Evolutionary conservation across 2,329 filamentous ascomycete species (phyloP), one percentile per base, ranked within the genome.

Genomic region (Sporothrix pallida): DNA sequence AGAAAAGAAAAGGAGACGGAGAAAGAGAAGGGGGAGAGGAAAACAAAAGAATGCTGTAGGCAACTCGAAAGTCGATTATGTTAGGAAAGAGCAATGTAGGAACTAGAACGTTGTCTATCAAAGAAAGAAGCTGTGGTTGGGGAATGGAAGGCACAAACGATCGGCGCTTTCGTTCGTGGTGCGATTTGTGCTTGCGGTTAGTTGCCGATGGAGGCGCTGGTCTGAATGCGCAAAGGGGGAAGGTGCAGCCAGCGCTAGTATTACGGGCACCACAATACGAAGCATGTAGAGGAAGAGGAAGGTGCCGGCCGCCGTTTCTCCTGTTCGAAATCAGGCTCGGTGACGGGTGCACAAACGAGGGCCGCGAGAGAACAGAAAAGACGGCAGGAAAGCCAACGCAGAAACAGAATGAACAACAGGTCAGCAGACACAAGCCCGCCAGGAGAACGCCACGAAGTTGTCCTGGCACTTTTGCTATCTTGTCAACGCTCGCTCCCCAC

Each of bases 61-160:
- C 48, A 52, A 52, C 8, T 50, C 42, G 42, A 20, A 10, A 52
- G 17, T 2, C 15, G 1, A 50, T 44, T n/a, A 37, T 37, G 23
- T 17, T 12, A 52, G 17, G 17, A 67, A 46, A 46, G 31, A 67
- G 5, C n/a, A 62, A 56, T 23, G 67, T 48, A 70, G 67, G 69
- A 48, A 37, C 68, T 20, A 70, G 50, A 48, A n/a, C 23, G 15
- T n/a, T 9, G 17, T 48, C 13, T 15, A 15, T 12, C 12, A 67
- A 15, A 48, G 62, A 67, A 37, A 46, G 42, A 71, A 46, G 20
- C 9, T 62, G 52, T 8, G 42, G 9, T 48, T 56, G 68, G 31
- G 44, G 44, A 54, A 46, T 15, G 50, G 50, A 70, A 54, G 48
- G 67, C 67, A 17, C 67, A 56, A 70, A 70, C 50, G 67, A 70